Conservation (phyloP, 2,329 filamentous ascomycete species). For the Trichoderma arundinaceum region DNA sequence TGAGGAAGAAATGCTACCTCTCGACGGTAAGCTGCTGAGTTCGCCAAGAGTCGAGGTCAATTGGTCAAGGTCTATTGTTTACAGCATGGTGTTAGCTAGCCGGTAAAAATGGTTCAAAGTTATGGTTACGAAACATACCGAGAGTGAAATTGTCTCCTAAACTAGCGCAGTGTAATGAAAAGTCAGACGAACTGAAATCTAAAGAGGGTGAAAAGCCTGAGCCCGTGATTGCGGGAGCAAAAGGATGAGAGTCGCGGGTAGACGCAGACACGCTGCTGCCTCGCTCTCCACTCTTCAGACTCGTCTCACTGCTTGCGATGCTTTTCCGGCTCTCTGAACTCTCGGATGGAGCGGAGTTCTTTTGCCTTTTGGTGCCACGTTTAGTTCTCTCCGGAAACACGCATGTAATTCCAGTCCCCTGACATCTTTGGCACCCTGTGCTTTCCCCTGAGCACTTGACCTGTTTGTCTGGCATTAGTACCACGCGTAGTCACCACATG, state of each 20-base stretch:
- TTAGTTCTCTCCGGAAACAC: conserved; percentile 21
- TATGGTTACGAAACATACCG: not conserved
- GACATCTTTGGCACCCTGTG: conserved; percentile 17
- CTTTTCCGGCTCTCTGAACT: not conserved
- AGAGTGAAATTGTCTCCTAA: conserved; percentile 4
- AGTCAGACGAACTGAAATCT: not conserved
- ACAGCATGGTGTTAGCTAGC: not conserved
- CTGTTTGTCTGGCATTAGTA: not conserved
- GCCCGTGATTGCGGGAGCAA: not conserved
- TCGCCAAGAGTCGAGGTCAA: conserved; percentile 8
- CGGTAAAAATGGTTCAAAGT: not conserved
- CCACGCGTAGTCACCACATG: not conserved
- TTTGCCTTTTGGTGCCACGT: conserved; percentile 19
- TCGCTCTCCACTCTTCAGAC: not conserved
- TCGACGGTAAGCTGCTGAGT: conserved; percentile 16
- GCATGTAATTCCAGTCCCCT: conserved; percentile 5
- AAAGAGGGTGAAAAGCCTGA: conserved; percentile 5
- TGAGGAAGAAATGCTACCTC: conserved; percentile 6
- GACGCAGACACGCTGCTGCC: not conserved
- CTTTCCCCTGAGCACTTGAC: conserved; percentile 23
- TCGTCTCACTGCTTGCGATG: not conserved
- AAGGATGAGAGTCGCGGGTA: not conserved
- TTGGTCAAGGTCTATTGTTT: conserved; percentile 2
- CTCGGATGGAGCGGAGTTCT: conserved; percentile 11
- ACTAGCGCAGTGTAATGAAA: conserved; percentile 13